Percentiles rank a stretch among this genome's conserved stretches.
These are phyloP conservation scores for Kwoniella newhampshirensis DNA, from an alignment of 768 basidiomycete species.

Conservation along the genomic window DNA sequence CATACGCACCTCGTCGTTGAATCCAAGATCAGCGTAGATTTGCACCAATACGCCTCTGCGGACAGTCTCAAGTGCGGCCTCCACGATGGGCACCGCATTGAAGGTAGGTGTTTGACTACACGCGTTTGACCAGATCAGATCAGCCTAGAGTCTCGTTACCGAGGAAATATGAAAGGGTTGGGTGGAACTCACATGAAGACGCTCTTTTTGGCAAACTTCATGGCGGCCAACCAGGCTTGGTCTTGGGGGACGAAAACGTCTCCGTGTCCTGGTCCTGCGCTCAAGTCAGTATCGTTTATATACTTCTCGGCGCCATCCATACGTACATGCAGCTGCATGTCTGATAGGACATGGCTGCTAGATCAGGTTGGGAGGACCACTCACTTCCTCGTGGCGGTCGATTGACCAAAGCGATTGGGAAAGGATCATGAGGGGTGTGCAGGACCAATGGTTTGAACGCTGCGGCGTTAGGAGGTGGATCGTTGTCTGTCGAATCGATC, in stretches of 20 bases:
- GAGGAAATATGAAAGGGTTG: too few relatives aligned
- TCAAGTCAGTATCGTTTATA: too few relatives aligned
- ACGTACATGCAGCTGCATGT: too few relatives aligned
- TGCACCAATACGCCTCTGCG: constrained; percentile 62
- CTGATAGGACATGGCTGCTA: too few relatives aligned
- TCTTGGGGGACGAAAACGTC: constrained; percentile 61
- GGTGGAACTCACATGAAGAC: constrained; percentile 67
- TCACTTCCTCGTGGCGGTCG: constrained; percentile 60
- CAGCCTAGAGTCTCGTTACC: too few relatives aligned
- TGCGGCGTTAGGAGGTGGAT: constrained; percentile 29
- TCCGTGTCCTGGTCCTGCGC: constrained; percentile 54
- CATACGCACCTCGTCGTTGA: constrained; percentile 55
- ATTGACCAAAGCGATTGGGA: constrained; percentile 67
- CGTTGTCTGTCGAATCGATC: constrained; percentile 23
- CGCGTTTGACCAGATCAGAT: too few relatives aligned
- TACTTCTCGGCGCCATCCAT: too few relatives aligned
- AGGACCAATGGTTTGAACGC: constrained; percentile 30
- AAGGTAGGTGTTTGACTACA: constrained; percentile 65
- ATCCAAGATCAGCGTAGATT: constrained; percentile 62
- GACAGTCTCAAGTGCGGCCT: constrained; percentile 62
- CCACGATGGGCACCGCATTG: constrained; percentile 64
- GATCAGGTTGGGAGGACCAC: constrained; percentile 17
- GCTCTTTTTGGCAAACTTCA: constrained; percentile 61
- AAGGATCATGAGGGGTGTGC: constrained; percentile 56
- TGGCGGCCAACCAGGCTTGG: constrained; percentile 64